phyloP scores from a whole-genome alignment of 192 early-diverging fungal species.

The Umbelopsis vinacea region DNA sequence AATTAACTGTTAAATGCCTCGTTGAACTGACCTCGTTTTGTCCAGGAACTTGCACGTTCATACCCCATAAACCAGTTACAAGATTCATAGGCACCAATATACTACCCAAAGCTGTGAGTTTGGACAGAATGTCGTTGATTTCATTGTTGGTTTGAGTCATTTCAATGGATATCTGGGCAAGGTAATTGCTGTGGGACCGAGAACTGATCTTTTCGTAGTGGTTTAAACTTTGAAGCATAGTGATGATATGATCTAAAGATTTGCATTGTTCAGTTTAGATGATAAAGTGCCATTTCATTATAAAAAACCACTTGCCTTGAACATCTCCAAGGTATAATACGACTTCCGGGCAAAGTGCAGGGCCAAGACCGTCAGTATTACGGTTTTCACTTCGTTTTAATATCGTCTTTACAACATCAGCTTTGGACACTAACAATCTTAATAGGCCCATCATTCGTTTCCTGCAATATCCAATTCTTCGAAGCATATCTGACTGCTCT shows the following conservation, averaged over 20 bases:
- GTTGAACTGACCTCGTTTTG: constrained; percentile 39
- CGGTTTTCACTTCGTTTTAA: constrained; percentile 64
- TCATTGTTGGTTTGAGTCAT: constrained; percentile 63
- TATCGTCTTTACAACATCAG: constrained; percentile 75
- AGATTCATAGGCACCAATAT: constrained; percentile 65
- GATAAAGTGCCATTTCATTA: neutral
- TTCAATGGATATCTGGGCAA: constrained; percentile 79
- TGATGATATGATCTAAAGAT: constrained; percentile 69
- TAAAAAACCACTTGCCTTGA: constrained; percentile 47
- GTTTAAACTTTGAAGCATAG: constrained; percentile 77
- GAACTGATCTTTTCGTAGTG: constrained; percentile 77
- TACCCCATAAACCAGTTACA: constrained; percentile 65
- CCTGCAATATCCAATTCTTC: constrained; percentile 73
- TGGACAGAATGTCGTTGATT: constrained; percentile 56
- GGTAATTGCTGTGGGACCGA: constrained; percentile 73
- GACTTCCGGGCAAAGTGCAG: constrained; percentile 56
- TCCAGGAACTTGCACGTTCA: constrained; percentile 68
- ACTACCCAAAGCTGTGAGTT: constrained; percentile 55
- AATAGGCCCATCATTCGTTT: constrained; percentile 74
- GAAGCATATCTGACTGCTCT: constrained; percentile 82
- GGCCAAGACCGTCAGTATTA: constrained; percentile 21
- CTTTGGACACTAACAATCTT: constrained; percentile 70
- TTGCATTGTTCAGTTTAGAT: neutral
- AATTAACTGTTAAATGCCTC: neutral
- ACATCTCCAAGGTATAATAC: constrained; percentile 81